A percentile compares a stretch with the other conserved stretches of the same genome.
Evolutionary conservation across 2,329 filamentous ascomycete genomes (phyloP).

Genomic region (Colletotrichum zoysiae): DNA sequence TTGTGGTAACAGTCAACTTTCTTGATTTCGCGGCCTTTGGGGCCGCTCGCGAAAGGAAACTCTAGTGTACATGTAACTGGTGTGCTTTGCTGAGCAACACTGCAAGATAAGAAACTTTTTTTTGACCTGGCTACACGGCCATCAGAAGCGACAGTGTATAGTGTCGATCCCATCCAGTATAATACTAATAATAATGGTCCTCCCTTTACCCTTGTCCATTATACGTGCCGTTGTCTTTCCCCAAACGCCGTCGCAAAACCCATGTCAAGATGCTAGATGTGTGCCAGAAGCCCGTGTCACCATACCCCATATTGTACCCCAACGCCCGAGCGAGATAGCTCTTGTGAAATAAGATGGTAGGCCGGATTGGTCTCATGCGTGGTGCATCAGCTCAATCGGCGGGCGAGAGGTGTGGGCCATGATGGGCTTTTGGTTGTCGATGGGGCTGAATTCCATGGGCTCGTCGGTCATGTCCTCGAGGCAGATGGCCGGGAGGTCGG

Average conservation of each 20-base stretch:
- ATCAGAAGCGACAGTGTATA: conserved; percentile 27
- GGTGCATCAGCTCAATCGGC: conserved; percentile 73
- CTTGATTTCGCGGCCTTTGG: conserved; percentile 27
- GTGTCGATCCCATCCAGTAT: background rate
- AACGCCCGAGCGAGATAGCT: conserved; percentile 37
- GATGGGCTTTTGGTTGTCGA: conserved; percentile 61
- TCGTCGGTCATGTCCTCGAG: conserved; percentile 76
- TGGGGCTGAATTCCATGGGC: conserved; percentile 58
- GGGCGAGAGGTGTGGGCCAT: conserved; percentile 72
- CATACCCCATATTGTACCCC: conserved; percentile 15
- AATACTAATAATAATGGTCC: background rate
- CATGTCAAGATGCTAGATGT: conserved; percentile 32
- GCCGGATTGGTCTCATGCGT: conserved; percentile 38
- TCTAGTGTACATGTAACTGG: conserved; percentile 34
- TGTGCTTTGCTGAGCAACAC: conserved; percentile 17
- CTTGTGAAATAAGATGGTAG: conserved; percentile 14
- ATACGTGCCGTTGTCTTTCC: conserved; percentile 22
- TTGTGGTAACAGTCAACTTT: conserved; percentile 17
- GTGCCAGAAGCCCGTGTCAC: conserved; percentile 12
- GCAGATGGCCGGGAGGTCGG: conserved; percentile 72
- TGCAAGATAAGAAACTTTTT: conserved; percentile 20
- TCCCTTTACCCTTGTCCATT: background rate
- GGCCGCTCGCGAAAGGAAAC: conserved; percentile 19
- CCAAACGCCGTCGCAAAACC: conserved; percentile 36
- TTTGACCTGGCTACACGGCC: conserved; percentile 22